Conservation (phyloP, 345 rosid genomes). For the Anastatica hierochuntica region DNA sequence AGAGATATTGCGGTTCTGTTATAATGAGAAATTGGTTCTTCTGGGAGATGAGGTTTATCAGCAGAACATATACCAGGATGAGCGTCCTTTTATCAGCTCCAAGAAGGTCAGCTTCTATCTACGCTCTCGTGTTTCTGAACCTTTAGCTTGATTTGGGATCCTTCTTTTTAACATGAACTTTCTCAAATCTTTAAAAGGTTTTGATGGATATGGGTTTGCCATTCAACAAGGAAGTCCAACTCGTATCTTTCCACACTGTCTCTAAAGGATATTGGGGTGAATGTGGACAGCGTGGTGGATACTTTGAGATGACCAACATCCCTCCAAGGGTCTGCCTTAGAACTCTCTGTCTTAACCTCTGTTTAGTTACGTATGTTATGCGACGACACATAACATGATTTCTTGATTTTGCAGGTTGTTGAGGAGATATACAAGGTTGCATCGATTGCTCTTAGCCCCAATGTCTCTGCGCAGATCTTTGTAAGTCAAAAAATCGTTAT, state of each 20-base stretch:
- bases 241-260: slow-evolving; percentile 89
- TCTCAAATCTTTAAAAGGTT: slow-evolving; percentile 33
- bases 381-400: neutral
- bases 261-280: slow-evolving; percentile 99
- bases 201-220: slow-evolving; percentile 88
- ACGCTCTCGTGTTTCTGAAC: neutral
- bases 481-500: slow-evolving; percentile 38
- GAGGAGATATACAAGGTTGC: slow-evolving; percentile 96
- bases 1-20: slow-evolving; percentile 74
- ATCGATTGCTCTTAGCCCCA: slow-evolving; percentile 86
- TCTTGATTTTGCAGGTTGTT: slow-evolving; percentile 53
- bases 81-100: slow-evolving; percentile 87
- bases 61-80: slow-evolving; percentile 93
- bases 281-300: slow-evolving; percentile 99
- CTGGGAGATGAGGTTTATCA: slow-evolving; percentile 99
- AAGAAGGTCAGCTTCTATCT: slow-evolving; percentile 47
- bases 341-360: too few relatives aligned
- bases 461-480: slow-evolving; percentile 95
- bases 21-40: slow-evolving; percentile 66
- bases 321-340: slow-evolving; percentile 62
- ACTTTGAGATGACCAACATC: slow-evolving; percentile 97
- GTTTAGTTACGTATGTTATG: neutral
- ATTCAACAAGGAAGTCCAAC: slow-evolving; percentile 78
- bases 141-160: neutral
- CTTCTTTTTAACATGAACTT: slow-evolving; percentile 2